phyloP scores from a whole-genome alignment of 129 eudicot species.

The Silybum marianum region DNA sequence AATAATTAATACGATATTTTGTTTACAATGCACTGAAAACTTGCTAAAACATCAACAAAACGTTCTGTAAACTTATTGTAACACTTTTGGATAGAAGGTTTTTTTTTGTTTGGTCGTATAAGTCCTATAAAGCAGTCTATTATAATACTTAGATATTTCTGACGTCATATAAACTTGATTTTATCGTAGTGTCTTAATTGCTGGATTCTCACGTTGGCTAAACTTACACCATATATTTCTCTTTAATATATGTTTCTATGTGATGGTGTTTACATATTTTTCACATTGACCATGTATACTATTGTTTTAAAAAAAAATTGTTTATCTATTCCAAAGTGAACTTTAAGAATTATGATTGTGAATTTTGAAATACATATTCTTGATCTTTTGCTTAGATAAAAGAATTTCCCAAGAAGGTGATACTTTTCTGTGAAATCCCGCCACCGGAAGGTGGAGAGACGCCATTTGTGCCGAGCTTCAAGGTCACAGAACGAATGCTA shows the following conservation, averaged over 20 bases:
- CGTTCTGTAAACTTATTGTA: too few relatives aligned
- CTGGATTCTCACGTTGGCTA: not conserved
- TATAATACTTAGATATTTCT: too few relatives aligned
- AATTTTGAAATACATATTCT: not conserved
- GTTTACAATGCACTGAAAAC: too few relatives aligned
- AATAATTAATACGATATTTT: not conserved
- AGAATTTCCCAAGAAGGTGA: slow-evolving; percentile 63
- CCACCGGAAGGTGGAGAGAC: slow-evolving; percentile 85
- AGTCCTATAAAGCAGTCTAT: not conserved
- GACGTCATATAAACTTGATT: too few relatives aligned
- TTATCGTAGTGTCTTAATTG: too few relatives aligned
- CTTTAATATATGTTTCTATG: too few relatives aligned
- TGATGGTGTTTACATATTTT: too few relatives aligned
- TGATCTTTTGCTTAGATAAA: slow-evolving; percentile 46
- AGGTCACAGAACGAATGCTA: slow-evolving; percentile 63
- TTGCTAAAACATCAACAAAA: not conserved
- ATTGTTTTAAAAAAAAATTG: not conserved
- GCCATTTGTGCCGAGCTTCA: slow-evolving; percentile 77
- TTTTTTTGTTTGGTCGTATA: too few relatives aligned
- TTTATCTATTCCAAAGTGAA: not conserved
- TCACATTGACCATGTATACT: too few relatives aligned
- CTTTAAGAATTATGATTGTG: not conserved
- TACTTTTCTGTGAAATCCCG: slow-evolving; percentile 67
- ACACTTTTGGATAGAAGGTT: not conserved
- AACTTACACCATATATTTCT: too few relatives aligned